A percentile compares a stretch with the other conserved stretches of the same genome.
phyloP scores from a whole-genome alignment of 768 basidiomycete species.

The Hortiboletus flavorubellus region DNA sequence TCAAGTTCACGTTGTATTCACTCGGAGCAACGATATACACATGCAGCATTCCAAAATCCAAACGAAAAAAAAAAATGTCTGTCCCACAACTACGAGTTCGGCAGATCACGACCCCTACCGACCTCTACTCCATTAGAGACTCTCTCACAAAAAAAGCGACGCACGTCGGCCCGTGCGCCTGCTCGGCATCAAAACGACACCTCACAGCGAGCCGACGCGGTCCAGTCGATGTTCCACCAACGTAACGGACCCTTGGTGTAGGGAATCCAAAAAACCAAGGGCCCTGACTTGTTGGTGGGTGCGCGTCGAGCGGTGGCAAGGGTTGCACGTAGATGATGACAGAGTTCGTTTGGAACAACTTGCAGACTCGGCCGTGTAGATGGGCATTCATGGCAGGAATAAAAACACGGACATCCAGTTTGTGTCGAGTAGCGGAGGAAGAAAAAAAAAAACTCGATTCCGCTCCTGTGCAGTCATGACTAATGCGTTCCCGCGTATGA shows the following conservation, averaged over 20 bases:
- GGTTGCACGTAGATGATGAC: too few species aligned
- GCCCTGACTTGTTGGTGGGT: conserved; percentile 63
- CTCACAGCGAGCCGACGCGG: conserved; percentile 40
- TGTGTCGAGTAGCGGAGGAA: too few species aligned
- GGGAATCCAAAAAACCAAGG: conserved; percentile 34
- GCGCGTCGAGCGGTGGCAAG: too few species aligned
- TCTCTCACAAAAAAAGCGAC: conserved; percentile 28
- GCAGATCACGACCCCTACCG: conserved; percentile 29
- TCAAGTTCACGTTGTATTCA: too few species aligned
- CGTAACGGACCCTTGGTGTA: conserved; percentile 66
- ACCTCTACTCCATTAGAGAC: conserved; percentile 66
- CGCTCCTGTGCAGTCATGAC: conserved; percentile 22
- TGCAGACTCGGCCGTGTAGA: too few species aligned
- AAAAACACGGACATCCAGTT: too few species aligned
- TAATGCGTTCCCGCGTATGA: conserved; percentile 19
- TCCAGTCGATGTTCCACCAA: conserved; percentile 59
- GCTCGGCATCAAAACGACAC: conserved; percentile 55
- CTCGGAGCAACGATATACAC: not conserved
- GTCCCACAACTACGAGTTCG: conserved; percentile 67
- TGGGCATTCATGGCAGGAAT: too few species aligned
- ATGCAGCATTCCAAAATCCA: conserved; percentile 11
- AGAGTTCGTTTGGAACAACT: not conserved
- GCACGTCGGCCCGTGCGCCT: conserved; percentile 40
- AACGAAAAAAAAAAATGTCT: conserved; percentile 40
- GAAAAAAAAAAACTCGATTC: too few species aligned